A percentile compares a stretch with the other conserved stretches of the same genome.
Evolutionary conservation across 2,329 filamentous ascomycete species (phyloP).

Genomic region (Fusarium fracticaudum): DNA sequence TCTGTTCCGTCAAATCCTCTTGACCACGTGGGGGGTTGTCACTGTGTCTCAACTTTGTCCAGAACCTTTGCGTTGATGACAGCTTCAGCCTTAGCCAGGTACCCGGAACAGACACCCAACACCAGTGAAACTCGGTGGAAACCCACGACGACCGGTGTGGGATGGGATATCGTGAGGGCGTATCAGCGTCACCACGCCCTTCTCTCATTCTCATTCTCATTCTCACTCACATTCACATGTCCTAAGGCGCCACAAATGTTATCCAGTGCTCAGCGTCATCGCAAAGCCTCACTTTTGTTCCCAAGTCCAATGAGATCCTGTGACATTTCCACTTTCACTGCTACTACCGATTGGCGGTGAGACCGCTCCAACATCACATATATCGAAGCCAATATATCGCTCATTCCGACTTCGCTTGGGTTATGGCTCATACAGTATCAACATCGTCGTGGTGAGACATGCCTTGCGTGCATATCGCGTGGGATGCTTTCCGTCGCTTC

Average conservation of each 20-base stretch:
- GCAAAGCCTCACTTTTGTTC: conserved; percentile 2
- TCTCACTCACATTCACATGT: not conserved
- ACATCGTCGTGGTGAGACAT: conserved; percentile 17
- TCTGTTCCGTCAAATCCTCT: not conserved
- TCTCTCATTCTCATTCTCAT: not conserved
- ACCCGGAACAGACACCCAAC: not conserved
- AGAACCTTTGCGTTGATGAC: not conserved
- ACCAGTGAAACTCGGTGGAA: not conserved
- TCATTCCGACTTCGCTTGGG: conserved; percentile 2
- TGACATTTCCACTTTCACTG: not conserved
- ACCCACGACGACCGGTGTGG: not conserved
- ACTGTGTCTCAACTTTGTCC: not conserved
- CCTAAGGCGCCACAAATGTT: not conserved
- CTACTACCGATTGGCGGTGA: not conserved
- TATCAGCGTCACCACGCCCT: not conserved
- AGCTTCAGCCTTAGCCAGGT: not conserved
- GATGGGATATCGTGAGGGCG: not conserved
- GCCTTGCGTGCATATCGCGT: not conserved
- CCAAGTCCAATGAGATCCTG: not conserved
- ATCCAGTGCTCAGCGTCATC: not conserved
- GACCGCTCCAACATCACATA: not conserved
- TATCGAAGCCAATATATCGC: not conserved
- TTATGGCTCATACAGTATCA: not conserved
- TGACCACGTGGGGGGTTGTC: not conserved
- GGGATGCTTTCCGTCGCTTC: conserved; percentile 5